phyloP scores from a whole-genome alignment of 768 basidiomycete species.

The Cystobasidiopsis lactophilus region DNA sequence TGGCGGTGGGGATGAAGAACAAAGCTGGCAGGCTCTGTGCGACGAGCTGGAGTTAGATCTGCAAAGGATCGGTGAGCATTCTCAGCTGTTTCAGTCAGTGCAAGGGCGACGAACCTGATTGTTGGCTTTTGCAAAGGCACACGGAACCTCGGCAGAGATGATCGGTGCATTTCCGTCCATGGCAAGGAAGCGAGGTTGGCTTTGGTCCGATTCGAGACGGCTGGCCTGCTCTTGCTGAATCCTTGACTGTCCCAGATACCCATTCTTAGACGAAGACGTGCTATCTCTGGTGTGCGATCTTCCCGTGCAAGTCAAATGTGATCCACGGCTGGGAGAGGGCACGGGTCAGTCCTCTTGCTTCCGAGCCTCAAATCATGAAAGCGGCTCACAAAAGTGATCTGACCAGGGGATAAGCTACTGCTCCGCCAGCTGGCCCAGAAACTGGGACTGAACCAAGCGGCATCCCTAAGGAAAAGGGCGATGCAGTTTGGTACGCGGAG shows the following conservation, averaged over 20 bases:
- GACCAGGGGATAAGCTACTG: constrained; percentile 62
- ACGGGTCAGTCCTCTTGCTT: constrained; percentile 15
- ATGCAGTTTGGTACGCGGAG: constrained; percentile 66
- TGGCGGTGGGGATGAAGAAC: background rate
- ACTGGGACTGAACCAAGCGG: constrained; percentile 55
- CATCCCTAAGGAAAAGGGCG: constrained; percentile 61
- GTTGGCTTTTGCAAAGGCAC: too few relatives aligned
- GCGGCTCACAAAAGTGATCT: background rate
- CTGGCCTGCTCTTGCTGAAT: too few relatives aligned
- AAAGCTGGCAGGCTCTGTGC: constrained; percentile 7
- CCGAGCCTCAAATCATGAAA: background rate
- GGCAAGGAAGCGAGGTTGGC: constrained; percentile 85
- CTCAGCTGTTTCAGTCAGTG: too few relatives aligned
- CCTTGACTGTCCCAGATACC: constrained; percentile 19
- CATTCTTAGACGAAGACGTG: constrained; percentile 38
- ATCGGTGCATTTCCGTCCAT: constrained; percentile 72
- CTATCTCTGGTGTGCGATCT: constrained; percentile 24
- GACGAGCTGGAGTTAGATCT: constrained; percentile 51
- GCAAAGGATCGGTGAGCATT: constrained; percentile 27
- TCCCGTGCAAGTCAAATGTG: constrained; percentile 61
- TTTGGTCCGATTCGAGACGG: constrained; percentile 66
- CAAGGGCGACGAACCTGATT: too few relatives aligned
- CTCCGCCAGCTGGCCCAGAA: constrained; percentile 46
- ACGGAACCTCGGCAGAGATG: constrained; percentile 82
- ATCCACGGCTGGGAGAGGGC: constrained; percentile 50